Percentiles rank a stretch among this genome's conserved stretches.
Evolutionary conservation across 2,329 filamentous ascomycete genomes (phyloP).

Genomic region (Peltaster fructicola): DNA sequence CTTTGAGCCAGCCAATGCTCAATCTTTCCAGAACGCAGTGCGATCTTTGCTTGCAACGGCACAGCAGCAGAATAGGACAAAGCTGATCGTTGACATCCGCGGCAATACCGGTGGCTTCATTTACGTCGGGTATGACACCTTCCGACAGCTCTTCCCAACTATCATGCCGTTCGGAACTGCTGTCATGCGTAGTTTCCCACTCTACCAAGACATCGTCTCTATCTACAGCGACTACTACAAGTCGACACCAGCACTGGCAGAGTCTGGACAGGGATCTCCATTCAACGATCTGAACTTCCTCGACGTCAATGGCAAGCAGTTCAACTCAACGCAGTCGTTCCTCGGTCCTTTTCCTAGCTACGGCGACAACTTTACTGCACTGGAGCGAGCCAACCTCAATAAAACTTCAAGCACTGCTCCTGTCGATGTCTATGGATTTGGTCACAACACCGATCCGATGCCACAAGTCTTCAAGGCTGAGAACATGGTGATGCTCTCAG

Average conservation of each 20-base stretch:
- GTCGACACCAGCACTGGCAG: too few species aligned
- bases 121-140: conserved; percentile 26
- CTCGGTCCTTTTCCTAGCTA: conserved; percentile 19
- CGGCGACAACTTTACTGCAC: conserved; percentile 19
- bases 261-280: too few species aligned
- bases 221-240: conserved; percentile 9
- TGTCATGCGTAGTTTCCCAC: conserved; percentile 26
- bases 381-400: conserved; percentile 21
- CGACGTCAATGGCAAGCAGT: conserved; percentile 12
- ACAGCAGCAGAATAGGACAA: conserved; percentile 34
- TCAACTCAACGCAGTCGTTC: conserved; percentile 19
- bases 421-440: conserved; percentile 18
- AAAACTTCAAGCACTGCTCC: conserved; percentile 3
- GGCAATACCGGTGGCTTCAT: conserved; percentile 40
- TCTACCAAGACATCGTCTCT: conserved; percentile 19
- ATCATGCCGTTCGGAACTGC: conserved; percentile 25
- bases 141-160: conserved; percentile 37
- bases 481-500: conserved; percentile 25
- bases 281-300: conserved; percentile 11
- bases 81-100: conserved; percentile 46
- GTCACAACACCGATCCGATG: conserved; percentile 14
- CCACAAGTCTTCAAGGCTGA: conserved; percentile 21
- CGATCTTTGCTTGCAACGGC: conserved; percentile 30
- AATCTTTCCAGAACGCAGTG: conserved; percentile 22
- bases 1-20: conserved; percentile 18